Base-by-base conservation (phyloP, 1,284 basidiomycete genomes). In the Clitocybe nebularis region DNA sequence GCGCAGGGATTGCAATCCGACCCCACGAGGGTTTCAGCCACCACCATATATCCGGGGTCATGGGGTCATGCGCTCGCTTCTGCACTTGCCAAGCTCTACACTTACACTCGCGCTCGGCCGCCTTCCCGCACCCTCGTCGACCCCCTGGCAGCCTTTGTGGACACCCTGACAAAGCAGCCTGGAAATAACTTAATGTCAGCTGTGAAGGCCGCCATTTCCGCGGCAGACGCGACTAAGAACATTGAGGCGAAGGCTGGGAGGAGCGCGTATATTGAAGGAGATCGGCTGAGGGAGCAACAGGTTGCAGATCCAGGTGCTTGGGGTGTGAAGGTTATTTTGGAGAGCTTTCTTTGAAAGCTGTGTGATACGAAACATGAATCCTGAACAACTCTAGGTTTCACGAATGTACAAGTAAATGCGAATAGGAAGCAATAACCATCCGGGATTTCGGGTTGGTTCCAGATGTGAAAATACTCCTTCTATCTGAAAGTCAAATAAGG, bases 111-210 rank as follows among this genome's bases (percentile, higher is more conserved):
- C 33, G 93, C 93, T 4, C 81, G 93, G 16, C 85, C 85, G 1
- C 93, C 93, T 3, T 92, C 89, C 7, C 81, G 93, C 52, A 96
- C 93, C 2, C 79, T 97, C 22, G 77, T 97, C 32, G 93, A 97
- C 64, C 93, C 93, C 2, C 75, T 97, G 14, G 75, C 80, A n/a
- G 88, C 90, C 1, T 95, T 96, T 62, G 72, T 88, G 40, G 68
- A 63, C 45, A 58, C 72, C 9, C 69, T 84, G 34, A 52, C 63
- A 1, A 49, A 64, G 22, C 47, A 47, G 13, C 37, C 50, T 14
- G 64, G 66, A 10, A 53, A 57, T 28, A 69, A 73, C 47, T 68
- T 83, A 30, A 58, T 57, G 0, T 62, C 57, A 3, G 87, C 92
- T 0, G 79, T 88, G 19, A 63, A 68, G 33, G 78, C 75, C 0